Conservation (phyloP, 495 filamentous ascomycete genomes). For the Aspergillus cavernicola region DNA sequence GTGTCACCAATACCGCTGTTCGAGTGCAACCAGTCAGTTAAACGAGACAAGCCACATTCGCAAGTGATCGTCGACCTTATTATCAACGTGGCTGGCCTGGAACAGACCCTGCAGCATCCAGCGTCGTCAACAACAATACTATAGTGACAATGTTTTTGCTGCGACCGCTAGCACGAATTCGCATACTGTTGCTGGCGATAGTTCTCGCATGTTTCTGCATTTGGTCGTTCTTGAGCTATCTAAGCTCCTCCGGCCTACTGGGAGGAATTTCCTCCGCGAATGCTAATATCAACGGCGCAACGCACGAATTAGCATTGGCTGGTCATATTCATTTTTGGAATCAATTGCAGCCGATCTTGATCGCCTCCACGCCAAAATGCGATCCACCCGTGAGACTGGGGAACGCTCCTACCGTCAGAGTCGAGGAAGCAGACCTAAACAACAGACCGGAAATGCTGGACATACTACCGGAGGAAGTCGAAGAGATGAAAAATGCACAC, state of each 20-base stretch:
- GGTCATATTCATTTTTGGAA: constrained; percentile 28
- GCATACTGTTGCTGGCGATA: constrained; percentile 16
- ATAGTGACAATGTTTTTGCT: constrained; percentile 11
- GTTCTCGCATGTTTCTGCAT: constrained; percentile 10
- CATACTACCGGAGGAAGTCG: constrained; percentile 28
- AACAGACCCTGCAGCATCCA: not conserved
- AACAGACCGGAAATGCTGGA: constrained; percentile 29
- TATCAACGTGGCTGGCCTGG: not conserved
- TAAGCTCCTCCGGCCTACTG: not conserved
- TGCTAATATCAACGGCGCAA: not conserved
- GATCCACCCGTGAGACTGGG: constrained; percentile 19
- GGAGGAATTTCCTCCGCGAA: not conserved
- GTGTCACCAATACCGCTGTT: not conserved
- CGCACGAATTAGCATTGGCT: not conserved
- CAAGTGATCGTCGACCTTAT: not conserved
- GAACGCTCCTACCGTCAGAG: constrained; percentile 21
- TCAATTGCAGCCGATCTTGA: constrained; percentile 24
- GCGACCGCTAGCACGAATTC: constrained; percentile 18
- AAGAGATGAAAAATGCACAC: constrained; percentile 31
- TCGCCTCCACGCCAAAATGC: constrained; percentile 17
- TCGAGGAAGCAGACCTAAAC: constrained; percentile 21
- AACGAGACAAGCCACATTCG: not conserved
- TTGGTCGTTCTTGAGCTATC: constrained; percentile 15
- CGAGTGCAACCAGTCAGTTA: not conserved
- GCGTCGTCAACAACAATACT: not conserved